Evolutionary conservation across 768 basidiomycete species (phyloP).

Genomic region (Austroboletus festivus): DNA sequence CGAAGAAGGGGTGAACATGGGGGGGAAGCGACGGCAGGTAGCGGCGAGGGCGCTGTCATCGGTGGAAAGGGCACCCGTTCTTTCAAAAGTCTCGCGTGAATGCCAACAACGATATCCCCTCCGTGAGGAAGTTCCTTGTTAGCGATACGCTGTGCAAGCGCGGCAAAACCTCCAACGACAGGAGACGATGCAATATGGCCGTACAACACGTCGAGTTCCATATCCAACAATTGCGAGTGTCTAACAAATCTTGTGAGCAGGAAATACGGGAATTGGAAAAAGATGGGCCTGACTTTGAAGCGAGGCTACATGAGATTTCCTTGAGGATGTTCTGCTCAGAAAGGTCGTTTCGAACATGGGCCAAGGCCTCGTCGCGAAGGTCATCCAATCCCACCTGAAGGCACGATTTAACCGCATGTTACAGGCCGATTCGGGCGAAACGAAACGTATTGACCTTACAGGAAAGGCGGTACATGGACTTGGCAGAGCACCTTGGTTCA

Average conservation of each 20-base stretch:
- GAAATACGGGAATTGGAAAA: no score
- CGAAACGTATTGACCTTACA: no score
- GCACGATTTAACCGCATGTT: no score
- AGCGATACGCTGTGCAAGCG: slow-evolving; percentile 6
- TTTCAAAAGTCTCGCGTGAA: background rate
- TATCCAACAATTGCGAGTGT: slow-evolving; percentile 5
- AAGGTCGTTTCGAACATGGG: background rate
- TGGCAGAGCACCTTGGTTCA: slow-evolving; percentile 34
- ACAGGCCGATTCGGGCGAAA: no score
- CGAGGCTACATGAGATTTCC: background rate
- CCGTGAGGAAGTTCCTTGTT: slow-evolving; percentile 11
- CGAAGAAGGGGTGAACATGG: no score
- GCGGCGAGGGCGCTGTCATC: no score
- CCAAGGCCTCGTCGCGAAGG: background rate
- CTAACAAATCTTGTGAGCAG: background rate
- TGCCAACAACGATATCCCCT: slow-evolving; percentile 7
- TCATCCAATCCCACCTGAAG: background rate
- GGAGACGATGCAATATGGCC: slow-evolving; percentile 3
- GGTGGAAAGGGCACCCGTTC: background rate
- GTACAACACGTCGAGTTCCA: slow-evolving; percentile 9
- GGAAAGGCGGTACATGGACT: slow-evolving; percentile 49
- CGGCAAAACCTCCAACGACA: slow-evolving; percentile 8
- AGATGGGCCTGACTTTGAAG: background rate
- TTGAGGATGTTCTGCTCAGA: background rate
- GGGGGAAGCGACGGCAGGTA: no score